Evolutionary conservation across 352 stramenopile genomes (phyloP), one percentile per base, ranked within the genome.

Genomic region (Aphanomyces invadans): DNA sequence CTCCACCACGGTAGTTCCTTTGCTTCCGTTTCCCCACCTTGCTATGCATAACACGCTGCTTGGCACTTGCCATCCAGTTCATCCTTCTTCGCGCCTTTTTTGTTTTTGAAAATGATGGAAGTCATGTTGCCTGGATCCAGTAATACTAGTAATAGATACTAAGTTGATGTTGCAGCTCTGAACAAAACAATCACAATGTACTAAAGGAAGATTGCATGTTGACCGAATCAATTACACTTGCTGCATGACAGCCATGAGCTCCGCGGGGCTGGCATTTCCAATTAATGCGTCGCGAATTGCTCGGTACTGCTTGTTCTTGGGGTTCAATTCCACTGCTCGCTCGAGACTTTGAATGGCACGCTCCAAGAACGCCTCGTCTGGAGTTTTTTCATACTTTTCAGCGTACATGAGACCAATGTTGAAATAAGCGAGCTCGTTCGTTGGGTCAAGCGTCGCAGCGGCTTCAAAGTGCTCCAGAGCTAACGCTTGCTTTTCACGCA

Each of bases 391-490:
- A 33, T 67, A 67, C n/a, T 67, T 67, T 44, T 67, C 60, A 21
- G 60, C 60, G 46, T 67, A 67, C 60, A 67, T 59, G 46, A 67
- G 42, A 4, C 60, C 60, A 59, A 67, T 56, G 32, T 67, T 67
- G 33, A 67, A 67, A 31, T 57, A 67, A 1, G 60, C 60, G 29
- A 67, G 60, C n/a, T 67, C 60, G 32, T 67, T 67, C 1, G 29
- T 67, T 9, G 39, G 32, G 38, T 67, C 60, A 10, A 67, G 46
- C 10, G 60, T 51, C 17, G 60, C 60, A 5, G 60, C 60, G 5
- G 60, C 60, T 44, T 67, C 60, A 57, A 67, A 67, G 32, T 67
- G 60, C 10, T 51, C 48, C 4, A 67, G 49, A 2, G 60, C 60
- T 4, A 55, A 21, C 25, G 39, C 60, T 26, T 67, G 60, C 26